Evolutionary conservation across 139 green algal species (phyloP).

Genomic region (Picochlorum costavermella): DNA sequence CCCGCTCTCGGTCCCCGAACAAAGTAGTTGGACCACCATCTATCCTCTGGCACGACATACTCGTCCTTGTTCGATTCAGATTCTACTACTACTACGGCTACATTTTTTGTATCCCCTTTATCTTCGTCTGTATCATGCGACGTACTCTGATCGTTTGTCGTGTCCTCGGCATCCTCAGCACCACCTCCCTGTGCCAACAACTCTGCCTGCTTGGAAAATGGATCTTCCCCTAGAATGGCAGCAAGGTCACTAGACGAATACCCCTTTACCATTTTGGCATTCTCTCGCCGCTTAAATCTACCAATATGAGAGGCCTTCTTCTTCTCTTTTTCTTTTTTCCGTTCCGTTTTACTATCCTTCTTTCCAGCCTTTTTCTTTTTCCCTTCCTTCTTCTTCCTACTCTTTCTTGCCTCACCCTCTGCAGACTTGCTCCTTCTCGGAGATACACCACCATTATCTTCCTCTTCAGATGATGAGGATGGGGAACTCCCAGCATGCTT

Average conservation of each 20-base stretch:
- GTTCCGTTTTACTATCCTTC: neutral
- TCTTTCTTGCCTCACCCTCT: conserved; percentile 12
- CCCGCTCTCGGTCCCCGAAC: neutral
- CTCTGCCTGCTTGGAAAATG: conserved; percentile 18
- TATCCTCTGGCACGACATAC: neutral
- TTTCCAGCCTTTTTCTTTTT: conserved; percentile 12
- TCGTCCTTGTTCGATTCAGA: neutral
- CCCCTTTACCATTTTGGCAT: conserved; percentile 54
- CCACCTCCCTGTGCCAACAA: neutral
- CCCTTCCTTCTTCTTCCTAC: neutral
- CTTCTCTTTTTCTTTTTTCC: neutral
- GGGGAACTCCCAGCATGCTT: conserved; percentile 12
- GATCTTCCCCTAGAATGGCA: conserved; percentile 59
- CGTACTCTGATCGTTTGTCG: neutral
- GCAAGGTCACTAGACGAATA: conserved; percentile 69
- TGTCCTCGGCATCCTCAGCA: neutral
- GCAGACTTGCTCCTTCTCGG: neutral
- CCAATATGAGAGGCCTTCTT: conserved; percentile 44
- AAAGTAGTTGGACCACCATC: conserved; percentile 16
- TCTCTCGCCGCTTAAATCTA: conserved; percentile 55
- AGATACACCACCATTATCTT: neutral
- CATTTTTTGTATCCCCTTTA: neutral
- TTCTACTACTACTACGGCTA: neutral
- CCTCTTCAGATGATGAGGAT: conserved; percentile 14
- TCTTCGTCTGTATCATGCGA: neutral